These are phyloP conservation scores for Chrysoporthe cubensis DNA, from an alignment of 2,329 filamentous ascomycete species.

Conservation along the genomic window DNA sequence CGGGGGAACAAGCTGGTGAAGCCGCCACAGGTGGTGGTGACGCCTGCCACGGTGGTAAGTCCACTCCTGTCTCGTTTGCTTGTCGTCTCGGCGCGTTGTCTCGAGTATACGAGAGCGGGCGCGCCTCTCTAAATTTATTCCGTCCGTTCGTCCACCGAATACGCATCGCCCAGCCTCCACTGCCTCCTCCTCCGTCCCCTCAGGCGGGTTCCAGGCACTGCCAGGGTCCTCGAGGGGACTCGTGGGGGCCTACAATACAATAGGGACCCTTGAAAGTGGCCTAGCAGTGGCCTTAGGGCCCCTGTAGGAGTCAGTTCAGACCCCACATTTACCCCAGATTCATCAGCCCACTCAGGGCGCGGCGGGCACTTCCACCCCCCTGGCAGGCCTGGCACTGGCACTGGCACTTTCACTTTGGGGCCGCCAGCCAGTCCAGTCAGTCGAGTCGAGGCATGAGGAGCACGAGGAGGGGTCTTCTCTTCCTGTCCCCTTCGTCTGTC, in stretches of 20 bases:
- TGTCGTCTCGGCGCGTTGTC: neutral
- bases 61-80: constrained; percentile 6
- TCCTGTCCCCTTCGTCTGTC: neutral
- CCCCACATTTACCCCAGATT: constrained; percentile 31
- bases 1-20: constrained; percentile 16
- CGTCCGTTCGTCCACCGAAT: neutral
- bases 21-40: constrained; percentile 16
- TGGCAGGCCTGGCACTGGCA: constrained; percentile 5
- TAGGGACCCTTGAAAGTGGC: neutral
- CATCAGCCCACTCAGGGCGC: constrained; percentile 26
- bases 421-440: neutral
- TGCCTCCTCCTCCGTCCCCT: neutral
- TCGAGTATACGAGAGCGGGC: no score
- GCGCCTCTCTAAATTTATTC: neutral
- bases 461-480: neutral
- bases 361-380: constrained; percentile 22
- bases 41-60: constrained; percentile 27
- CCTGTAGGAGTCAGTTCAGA: constrained; percentile 17
- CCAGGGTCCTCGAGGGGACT: neutral
- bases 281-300: neutral
- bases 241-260: no score
- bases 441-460: neutral
- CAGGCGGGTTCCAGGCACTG: neutral
- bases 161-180: neutral
- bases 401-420: neutral